A percentile compares a stretch with the other conserved stretches of the same genome.
Evolutionary conservation across 805 yeast species (phyloP).

Genomic region (Candida tammaniensis): DNA sequence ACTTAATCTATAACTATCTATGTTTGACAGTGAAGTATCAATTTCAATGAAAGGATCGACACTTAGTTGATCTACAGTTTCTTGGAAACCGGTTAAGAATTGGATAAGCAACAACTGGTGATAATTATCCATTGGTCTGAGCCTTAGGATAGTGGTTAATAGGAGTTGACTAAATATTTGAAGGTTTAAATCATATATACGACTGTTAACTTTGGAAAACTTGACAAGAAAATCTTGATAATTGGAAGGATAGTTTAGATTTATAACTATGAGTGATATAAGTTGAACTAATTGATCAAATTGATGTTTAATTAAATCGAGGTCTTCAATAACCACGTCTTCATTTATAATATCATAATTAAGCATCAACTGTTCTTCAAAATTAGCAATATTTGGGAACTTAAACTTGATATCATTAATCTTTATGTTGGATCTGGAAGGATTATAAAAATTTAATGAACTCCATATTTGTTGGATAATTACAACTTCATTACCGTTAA

Average conservation of each 20-base stretch:
- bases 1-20: slow-evolving; percentile 10
- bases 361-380: slow-evolving; percentile 1
- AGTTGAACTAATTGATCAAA: slow-evolving; percentile 8
- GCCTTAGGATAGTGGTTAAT: slow-evolving; percentile 3
- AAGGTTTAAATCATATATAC: slow-evolving; percentile 11
- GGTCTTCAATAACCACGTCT: not conserved
- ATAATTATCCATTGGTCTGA: slow-evolving; percentile 1
- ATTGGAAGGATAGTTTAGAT: slow-evolving; percentile 1
- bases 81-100: slow-evolving; percentile 9
- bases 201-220: slow-evolving; percentile 11
- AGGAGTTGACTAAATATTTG: slow-evolving; percentile 8
- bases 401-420: slow-evolving; percentile 7
- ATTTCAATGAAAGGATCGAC: slow-evolving; percentile 10
- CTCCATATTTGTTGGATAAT: slow-evolving; percentile 8
- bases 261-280: slow-evolving; percentile 6
- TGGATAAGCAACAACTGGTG: slow-evolving; percentile 7
- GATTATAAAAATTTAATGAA: slow-evolving; percentile 5
- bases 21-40: too few species aligned
- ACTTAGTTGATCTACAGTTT: slow-evolving; percentile 1
- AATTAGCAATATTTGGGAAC: slow-evolving; percentile 1
- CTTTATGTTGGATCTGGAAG: not conserved
- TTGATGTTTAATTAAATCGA: slow-evolving; percentile 4
- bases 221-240: slow-evolving; percentile 6
- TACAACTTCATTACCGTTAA: slow-evolving; percentile 3
- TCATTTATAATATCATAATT: too few species aligned